Conservation (phyloP, 352 stramenopile genomes). For the Pythium grandisporangium region DNA sequence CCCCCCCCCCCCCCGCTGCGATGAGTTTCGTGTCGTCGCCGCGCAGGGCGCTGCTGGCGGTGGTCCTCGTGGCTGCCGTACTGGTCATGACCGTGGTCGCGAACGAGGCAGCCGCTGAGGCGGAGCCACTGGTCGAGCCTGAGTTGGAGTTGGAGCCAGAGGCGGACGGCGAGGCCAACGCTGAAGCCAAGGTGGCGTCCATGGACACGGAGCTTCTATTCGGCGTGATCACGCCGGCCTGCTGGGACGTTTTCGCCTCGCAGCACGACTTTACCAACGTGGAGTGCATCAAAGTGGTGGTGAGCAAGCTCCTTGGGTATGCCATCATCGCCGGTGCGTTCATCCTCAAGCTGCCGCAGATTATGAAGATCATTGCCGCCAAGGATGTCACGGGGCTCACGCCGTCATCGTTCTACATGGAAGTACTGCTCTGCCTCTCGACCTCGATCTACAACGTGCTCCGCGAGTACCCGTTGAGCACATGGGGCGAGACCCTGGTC, state of each 20-base stretch:
- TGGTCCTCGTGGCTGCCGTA: too few species aligned
- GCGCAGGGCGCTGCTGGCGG: too few species aligned
- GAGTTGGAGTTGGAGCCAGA: not conserved
- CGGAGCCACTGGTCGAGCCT: not conserved
- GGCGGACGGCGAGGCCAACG: not conserved
- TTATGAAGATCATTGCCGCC: slow-evolving; percentile 80
- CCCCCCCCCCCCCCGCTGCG: not conserved
- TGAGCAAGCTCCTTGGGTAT: slow-evolving; percentile 82
- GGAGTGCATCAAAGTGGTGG: slow-evolving; percentile 70
- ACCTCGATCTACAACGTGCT: slow-evolving; percentile 81
- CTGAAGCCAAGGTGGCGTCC: not conserved
- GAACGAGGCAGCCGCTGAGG: too few species aligned
- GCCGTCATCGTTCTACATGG: slow-evolving; percentile 84
- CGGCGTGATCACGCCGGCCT: slow-evolving; percentile 62
- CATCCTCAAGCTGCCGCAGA: slow-evolving; percentile 86
- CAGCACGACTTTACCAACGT: slow-evolving; percentile 80
- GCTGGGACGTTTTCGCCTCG: slow-evolving; percentile 74
- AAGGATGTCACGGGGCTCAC: slow-evolving; percentile 81
- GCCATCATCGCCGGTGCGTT: slow-evolving; percentile 80
- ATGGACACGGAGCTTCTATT: slow-evolving; percentile 41
- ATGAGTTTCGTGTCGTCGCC: not conserved
- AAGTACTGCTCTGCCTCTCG: slow-evolving; percentile 76
- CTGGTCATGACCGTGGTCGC: too few species aligned
- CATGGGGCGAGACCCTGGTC: slow-evolving; percentile 80
- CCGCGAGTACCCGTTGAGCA: slow-evolving; percentile 75